Base-by-base conservation (phyloP, 495 filamentous ascomycete genomes). In the Aspergillus coremiiformis region DNA sequence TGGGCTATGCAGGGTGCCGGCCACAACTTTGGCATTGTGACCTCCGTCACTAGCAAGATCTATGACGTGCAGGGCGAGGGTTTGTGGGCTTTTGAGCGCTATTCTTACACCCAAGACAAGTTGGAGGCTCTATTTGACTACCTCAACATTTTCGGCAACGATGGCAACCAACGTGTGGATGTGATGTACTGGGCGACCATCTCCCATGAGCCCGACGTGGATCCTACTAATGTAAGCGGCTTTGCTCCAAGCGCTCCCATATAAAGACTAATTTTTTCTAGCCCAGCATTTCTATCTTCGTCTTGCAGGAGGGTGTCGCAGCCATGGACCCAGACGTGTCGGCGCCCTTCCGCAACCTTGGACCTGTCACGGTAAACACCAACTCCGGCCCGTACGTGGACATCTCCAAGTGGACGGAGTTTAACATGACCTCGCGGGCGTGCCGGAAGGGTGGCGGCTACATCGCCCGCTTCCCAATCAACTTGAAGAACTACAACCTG, bases 1-100 rank as follows among this genome's bases (percentile, higher is more conserved):
- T 60, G 57, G 57, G 57, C 52, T 3, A 49, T 60, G 49, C 50
- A 55, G 20, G 57, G 57, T 20, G 57, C 57, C 4, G 57, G 57
- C 27, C 57, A 60, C 29, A 60, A 60, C 37, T 60, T 56, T 19
- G 57, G 57, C 37, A 56, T 60, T 20, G 57, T 60, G 8, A 60
- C 57, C n/a, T 60, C 57, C 5, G 11, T 56, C 17, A 60, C 57
- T 9, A 45, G 41, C 14, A 60, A 53, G 42, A 51, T 60, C 17
- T 56, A 60, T 32, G 57, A 60, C 22, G 47, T 60, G 10, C 32
- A 32, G 9, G 20, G 50, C 11, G 26, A 42, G 5, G 50, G 46
- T 3, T 5, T 47, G 15, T 60, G 57, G 57, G 46, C 53, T 3
- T 46, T 43, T 27, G 53, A 56, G 35, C 44, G 26, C 5, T 41